phyloP scores from a whole-genome alignment of 192 early-diverging fungal species.

The Physocladia obscura region DNA sequence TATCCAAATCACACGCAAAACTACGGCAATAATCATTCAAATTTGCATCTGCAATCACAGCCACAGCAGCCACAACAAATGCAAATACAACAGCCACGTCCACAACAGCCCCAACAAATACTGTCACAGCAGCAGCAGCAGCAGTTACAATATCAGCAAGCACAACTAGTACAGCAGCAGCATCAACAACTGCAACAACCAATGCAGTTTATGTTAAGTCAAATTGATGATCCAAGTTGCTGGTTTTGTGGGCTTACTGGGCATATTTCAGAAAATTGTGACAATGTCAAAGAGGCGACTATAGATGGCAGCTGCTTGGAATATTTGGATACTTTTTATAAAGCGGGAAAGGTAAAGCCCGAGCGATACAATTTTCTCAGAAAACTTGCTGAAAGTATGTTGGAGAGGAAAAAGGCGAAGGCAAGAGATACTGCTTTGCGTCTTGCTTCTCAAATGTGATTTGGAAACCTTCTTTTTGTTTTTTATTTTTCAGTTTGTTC shows the following conservation, averaged over 20 bases:
- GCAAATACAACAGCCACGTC: not conserved
- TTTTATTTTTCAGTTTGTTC: not conserved
- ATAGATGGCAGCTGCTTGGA: conserved; percentile 14
- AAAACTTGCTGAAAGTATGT: not conserved
- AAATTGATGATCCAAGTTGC: not conserved
- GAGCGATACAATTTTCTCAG: not conserved
- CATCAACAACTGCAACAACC: conserved; percentile 11
- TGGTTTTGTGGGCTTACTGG: conserved; percentile 17
- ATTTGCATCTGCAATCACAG: too few species aligned
- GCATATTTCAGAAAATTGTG: conserved; percentile 9
- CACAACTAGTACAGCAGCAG: not conserved
- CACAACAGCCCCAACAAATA: not conserved
- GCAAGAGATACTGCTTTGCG: not conserved
- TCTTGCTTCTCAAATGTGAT: not conserved
- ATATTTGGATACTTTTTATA: conserved; percentile 15
- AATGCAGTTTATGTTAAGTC: not conserved
- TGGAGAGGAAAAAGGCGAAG: not conserved
- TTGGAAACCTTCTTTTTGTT: not conserved
- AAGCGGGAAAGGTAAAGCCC: not conserved
- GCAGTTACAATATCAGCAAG: conserved; percentile 1
- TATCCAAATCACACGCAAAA: too few species aligned
- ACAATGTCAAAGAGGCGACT: not conserved
- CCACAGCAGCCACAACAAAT: not conserved
- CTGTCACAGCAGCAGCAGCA: conserved; percentile 13
- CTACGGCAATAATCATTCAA: too few species aligned